These are phyloP conservation scores for Rheum nobile DNA, from an alignment of 148 eudicot species.

Conservation along the genomic window DNA sequence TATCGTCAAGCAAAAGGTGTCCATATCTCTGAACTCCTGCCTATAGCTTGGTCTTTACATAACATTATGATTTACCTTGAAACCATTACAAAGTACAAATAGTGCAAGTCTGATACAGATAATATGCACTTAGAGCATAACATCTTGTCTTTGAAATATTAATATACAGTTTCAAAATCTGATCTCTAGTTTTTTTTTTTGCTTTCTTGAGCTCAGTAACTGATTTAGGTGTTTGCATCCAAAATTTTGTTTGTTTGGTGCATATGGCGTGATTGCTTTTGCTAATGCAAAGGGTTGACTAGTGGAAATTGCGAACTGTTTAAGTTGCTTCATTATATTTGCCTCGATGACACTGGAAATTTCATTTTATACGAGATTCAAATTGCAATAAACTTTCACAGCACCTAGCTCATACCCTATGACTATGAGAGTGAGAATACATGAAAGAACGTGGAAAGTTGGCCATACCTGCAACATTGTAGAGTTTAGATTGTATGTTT, in stretches of 20 bases:
- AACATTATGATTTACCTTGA: neutral
- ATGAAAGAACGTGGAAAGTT: neutral
- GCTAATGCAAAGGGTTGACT: neutral
- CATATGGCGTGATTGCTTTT: neutral
- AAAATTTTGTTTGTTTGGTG: neutral
- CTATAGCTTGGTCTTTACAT: neutral
- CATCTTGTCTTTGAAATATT: neutral
- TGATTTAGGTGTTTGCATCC: neutral
- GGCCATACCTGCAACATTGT: neutral
- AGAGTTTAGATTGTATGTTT: neutral
- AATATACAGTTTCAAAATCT: neutral
- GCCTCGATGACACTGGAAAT: neutral
- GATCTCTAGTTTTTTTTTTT: neutral
- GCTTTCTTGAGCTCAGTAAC: neutral
- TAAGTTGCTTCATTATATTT: neutral
- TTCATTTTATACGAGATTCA: neutral
- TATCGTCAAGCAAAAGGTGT: slow-evolving; percentile 45
- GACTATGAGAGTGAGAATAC: neutral
- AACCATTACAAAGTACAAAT: neutral
- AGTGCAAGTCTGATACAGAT: neutral
- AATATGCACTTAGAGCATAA: neutral
- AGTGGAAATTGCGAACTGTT: neutral
- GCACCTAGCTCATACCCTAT: neutral
- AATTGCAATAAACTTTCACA: neutral
- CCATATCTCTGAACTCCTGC: neutral